Evolutionary conservation across 768 basidiomycete species (phyloP).

Genomic region (Hericium alpestre): DNA sequence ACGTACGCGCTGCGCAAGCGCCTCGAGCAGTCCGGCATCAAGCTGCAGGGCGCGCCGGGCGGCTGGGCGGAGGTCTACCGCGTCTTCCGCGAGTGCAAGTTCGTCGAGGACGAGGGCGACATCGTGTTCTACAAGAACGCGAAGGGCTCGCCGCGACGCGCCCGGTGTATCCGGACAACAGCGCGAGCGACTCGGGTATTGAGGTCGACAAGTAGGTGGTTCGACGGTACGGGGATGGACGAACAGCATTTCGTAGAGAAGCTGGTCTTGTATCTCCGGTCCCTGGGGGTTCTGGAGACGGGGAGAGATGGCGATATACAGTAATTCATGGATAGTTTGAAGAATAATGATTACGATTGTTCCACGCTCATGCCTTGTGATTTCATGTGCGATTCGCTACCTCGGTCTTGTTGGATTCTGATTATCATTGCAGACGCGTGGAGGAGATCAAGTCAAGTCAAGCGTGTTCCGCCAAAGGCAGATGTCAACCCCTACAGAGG

Average conservation of each 20-base stretch:
- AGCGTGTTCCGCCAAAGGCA: no score
- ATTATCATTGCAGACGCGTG: no score
- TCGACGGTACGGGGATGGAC: not conserved
- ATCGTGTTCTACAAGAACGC: slow-evolving; percentile 90
- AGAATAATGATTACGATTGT: not conserved
- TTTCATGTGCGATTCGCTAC: not conserved
- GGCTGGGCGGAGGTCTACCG: slow-evolving; percentile 77
- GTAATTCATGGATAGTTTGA: not conserved
- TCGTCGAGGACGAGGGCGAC: slow-evolving; percentile 89
- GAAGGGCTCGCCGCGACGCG: slow-evolving; percentile 62
- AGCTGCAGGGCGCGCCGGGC: slow-evolving; percentile 60
- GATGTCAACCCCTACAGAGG: no score
- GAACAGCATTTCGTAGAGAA: not conserved
- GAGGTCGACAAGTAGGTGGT: slow-evolving; percentile 31
- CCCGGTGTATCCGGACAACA: slow-evolving; percentile 52
- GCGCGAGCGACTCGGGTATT: slow-evolving; percentile 56
- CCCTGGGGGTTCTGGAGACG: not conserved
- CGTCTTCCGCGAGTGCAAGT: slow-evolving; percentile 73
- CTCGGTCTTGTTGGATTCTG: not conserved
- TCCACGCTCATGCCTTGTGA: not conserved
- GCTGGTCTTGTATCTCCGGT: not conserved
- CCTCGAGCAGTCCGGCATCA: slow-evolving; percentile 46
- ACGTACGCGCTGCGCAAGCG: slow-evolving; percentile 72
- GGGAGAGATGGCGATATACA: not conserved
- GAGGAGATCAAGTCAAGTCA: no score